A percentile compares a stretch with the other conserved stretches of the same genome.
phyloP scores from a whole-genome alignment of 495 filamentous ascomycete species.

The Friedmanniomyces endolithicus region DNA sequence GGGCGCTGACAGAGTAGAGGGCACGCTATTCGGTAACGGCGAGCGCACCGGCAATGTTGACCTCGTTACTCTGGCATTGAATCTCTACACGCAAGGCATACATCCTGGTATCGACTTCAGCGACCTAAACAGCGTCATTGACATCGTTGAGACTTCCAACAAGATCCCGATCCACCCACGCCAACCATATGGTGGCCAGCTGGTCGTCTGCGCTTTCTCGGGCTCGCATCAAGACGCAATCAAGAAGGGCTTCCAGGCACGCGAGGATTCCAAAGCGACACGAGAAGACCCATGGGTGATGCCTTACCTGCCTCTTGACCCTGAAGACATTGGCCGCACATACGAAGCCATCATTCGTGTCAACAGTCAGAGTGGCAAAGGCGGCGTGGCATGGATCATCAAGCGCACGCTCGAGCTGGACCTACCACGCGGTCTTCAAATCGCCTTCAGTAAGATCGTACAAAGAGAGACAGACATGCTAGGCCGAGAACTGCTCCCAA shows the following conservation, averaged over 20 bases:
- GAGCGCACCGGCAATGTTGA: slow-evolving; percentile 96
- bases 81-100: slow-evolving; percentile 93
- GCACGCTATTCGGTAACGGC: slow-evolving; percentile 89
- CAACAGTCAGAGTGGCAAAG: slow-evolving; percentile 93
- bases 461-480: slow-evolving; percentile 61
- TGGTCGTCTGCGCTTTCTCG: slow-evolving; percentile 82
- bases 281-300: slow-evolving; percentile 56
- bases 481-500: slow-evolving; percentile 68
- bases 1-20: slow-evolving; percentile 90
- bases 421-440: slow-evolving; percentile 81
- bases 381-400: slow-evolving; percentile 90
- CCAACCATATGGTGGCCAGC: slow-evolving; percentile 76
- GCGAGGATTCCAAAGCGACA: slow-evolving; percentile 46
- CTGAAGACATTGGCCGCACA: slow-evolving; percentile 82
- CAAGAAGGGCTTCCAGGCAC: slow-evolving; percentile 82
- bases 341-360: slow-evolving; percentile 97
- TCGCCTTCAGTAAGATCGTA: slow-evolving; percentile 80
- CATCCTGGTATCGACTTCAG: slow-evolving; percentile 81
- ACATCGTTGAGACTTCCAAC: slow-evolving; percentile 81
- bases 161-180: slow-evolving; percentile 89
- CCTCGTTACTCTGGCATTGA: slow-evolving; percentile 84
- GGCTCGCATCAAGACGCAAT: slow-evolving; percentile 95
- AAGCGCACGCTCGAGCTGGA: slow-evolving; percentile 79
- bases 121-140: slow-evolving; percentile 74
- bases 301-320: slow-evolving; percentile 89